phyloP scores from a whole-genome alignment of 257 asterid species.

The Fraxinus americana region DNA sequence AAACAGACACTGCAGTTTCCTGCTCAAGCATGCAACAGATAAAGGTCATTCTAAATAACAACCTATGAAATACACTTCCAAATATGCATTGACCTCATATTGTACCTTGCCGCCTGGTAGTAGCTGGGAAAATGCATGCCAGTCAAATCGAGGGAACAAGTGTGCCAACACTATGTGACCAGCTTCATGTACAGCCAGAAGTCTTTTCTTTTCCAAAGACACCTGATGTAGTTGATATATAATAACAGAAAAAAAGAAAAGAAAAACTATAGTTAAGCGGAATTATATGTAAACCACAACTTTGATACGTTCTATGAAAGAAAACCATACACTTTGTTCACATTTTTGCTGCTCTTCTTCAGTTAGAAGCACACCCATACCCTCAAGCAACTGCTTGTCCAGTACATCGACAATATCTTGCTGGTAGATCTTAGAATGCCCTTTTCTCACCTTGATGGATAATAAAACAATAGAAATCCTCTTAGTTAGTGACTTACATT shows the following conservation, averaged over 20 bases:
- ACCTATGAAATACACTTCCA: constrained; percentile 15
- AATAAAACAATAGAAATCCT: neutral
- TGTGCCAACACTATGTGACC: constrained; percentile 97
- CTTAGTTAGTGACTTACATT: neutral
- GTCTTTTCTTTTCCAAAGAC: constrained; percentile 72
- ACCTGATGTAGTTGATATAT: constrained; percentile 45
- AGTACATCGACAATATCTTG: constrained; percentile 88
- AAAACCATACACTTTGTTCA: constrained; percentile 74
- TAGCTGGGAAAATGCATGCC: constrained; percentile 99
- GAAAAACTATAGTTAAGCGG: constrained; percentile 17
- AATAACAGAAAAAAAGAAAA: neutral
- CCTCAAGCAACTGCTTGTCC: constrained; percentile 98
- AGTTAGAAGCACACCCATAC: constrained; percentile 99
- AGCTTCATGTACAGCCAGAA: constrained; percentile 98
- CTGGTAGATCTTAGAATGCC: constrained; percentile 75
- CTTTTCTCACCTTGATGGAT: constrained; percentile 76
- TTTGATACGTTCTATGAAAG: constrained; percentile 21
- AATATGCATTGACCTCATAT: constrained; percentile 12
- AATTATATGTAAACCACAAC: constrained; percentile 13
- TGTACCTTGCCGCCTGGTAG: constrained; percentile 96
- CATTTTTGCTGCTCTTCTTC: constrained; percentile 97
- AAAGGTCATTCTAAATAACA: constrained; percentile 16
- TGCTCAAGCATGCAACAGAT: constrained; percentile 41
- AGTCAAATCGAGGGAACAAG: constrained; percentile 89
- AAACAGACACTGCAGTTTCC: constrained; percentile 98